A percentile compares a stretch with the other conserved stretches of the same genome.
Evolutionary conservation across 495 filamentous ascomycete genomes (phyloP).

Genomic region (Penicillium argentinense): DNA sequence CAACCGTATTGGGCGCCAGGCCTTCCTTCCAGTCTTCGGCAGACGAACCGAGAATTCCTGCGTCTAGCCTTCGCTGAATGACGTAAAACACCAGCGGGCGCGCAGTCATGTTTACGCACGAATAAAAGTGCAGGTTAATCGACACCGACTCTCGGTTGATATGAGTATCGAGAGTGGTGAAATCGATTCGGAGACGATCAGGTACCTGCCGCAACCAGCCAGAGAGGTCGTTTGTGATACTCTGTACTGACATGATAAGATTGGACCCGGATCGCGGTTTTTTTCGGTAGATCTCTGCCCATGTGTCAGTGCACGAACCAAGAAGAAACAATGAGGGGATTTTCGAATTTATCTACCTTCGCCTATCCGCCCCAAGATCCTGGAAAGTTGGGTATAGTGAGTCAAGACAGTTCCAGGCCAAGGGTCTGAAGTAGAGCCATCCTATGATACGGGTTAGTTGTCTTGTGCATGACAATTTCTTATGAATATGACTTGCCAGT

Average conservation of each 20-base stretch:
- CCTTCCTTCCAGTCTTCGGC: constrained; percentile 43
- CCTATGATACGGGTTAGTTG: too few species aligned
- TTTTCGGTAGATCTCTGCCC: constrained; percentile 44
- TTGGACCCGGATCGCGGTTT: constrained; percentile 42
- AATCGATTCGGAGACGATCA: constrained; percentile 43
- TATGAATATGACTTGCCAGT: constrained; percentile 16
- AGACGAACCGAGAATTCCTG: constrained; percentile 18
- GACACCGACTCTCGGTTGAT: constrained; percentile 47
- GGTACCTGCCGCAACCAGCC: constrained; percentile 43
- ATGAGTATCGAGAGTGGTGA: constrained; percentile 32
- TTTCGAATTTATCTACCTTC: constrained; percentile 28
- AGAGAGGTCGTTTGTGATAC: constrained; percentile 43
- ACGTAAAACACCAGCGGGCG: constrained; percentile 50
- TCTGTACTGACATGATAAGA: constrained; percentile 46
- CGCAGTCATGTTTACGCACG: constrained; percentile 53
- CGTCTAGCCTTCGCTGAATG: constrained; percentile 43
- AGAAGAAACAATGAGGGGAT: not conserved
- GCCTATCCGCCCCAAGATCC: constrained; percentile 45
- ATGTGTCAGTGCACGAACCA: not conserved
- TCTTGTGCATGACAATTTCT: too few species aligned
- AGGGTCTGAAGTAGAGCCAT: constrained; percentile 27
- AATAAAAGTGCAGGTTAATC: constrained; percentile 50
- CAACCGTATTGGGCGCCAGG: constrained; percentile 39
- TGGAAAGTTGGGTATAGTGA: constrained; percentile 47
- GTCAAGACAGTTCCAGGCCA: constrained; percentile 48